Conservation (phyloP, 2,329 filamentous ascomycete genomes). For the Diaporthe nobilis region DNA sequence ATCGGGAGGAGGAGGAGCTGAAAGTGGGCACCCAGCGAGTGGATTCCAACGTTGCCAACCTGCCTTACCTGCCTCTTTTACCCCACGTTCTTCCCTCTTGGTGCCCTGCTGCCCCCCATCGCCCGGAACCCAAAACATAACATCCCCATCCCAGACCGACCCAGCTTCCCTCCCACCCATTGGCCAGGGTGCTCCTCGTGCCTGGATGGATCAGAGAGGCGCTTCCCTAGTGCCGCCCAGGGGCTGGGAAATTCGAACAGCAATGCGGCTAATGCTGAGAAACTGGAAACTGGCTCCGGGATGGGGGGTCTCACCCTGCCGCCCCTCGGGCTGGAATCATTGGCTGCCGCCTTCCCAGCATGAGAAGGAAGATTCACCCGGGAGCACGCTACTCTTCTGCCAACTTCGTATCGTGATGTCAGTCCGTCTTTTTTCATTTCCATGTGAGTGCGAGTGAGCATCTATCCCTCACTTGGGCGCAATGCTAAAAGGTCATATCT, state of each 20-base stretch:
- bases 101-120: too few relatives aligned
- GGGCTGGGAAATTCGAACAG: constrained; percentile 25
- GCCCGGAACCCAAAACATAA: constrained; percentile 9
- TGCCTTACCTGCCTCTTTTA: neutral
- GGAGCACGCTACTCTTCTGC: neutral
- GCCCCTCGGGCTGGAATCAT: neutral
- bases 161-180: neutral
- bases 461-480: constrained; percentile 14
- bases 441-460: constrained; percentile 11
- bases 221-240: constrained; percentile 22
- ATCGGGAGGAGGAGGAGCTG: constrained; percentile 3
- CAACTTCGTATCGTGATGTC: constrained; percentile 25
- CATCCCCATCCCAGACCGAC: constrained; percentile 28
- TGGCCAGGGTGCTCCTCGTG: constrained; percentile 30
- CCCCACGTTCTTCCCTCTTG: constrained; percentile 11
- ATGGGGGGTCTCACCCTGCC: constrained; percentile 20
- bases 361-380: constrained; percentile 15
- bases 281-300: constrained; percentile 2
- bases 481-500: constrained; percentile 27
- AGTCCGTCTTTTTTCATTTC: constrained; percentile 5
- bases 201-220: constrained; percentile 11
- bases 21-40: constrained; percentile 15
- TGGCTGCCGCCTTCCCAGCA: constrained; percentile 19
- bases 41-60: neutral
- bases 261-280: constrained; percentile 16